Conservation (phyloP, 495 filamentous ascomycete species). For the Aspergillus olivimuriae region DNA sequence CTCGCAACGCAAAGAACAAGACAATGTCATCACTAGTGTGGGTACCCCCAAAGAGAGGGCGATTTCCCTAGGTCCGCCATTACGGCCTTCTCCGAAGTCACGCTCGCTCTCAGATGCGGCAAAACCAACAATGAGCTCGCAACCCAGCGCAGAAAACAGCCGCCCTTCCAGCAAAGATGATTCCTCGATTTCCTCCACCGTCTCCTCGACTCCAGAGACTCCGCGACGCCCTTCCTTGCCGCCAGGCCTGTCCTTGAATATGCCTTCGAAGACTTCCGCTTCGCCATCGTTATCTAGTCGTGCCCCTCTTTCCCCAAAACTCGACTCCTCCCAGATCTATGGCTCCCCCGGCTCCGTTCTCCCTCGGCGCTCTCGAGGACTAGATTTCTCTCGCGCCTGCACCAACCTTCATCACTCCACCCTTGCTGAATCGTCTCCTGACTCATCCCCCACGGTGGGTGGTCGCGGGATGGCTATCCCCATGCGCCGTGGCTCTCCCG, state of each 20-base stretch:
- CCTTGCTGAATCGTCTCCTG: slow-evolving; percentile 83
- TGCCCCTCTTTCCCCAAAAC: slow-evolving; percentile 75
- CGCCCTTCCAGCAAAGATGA: slow-evolving; percentile 68
- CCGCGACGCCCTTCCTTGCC: slow-evolving; percentile 59
- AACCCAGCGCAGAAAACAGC: slow-evolving; percentile 19
- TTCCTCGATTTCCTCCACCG: slow-evolving; percentile 50
- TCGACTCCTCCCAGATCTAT: slow-evolving; percentile 76
- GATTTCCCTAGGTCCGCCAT: slow-evolving; percentile 14
- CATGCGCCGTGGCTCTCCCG: slow-evolving; percentile 45
- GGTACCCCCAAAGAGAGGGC: slow-evolving; percentile 9
- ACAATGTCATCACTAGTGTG: slow-evolving; percentile 10
- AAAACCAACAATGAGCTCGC: slow-evolving; percentile 24
- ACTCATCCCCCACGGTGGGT: slow-evolving; percentile 83
- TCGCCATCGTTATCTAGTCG: slow-evolving; percentile 55
- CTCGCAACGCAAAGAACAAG: slow-evolving; percentile 19
- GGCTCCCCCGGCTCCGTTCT: slow-evolving; percentile 78
- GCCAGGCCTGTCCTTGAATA: slow-evolving; percentile 63
- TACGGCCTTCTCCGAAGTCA: slow-evolving; percentile 30
- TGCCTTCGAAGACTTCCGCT: slow-evolving; percentile 51
- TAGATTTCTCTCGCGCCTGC: slow-evolving; percentile 89
- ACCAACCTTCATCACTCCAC: slow-evolving; percentile 96
- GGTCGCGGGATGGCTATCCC: slow-evolving; percentile 78
- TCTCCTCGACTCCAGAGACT: slow-evolving; percentile 54
- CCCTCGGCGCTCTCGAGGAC: slow-evolving; percentile 75
- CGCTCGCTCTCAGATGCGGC: slow-evolving; percentile 41